phyloP scores from a whole-genome alignment of 106 monocot species.

The Dactylorhiza incarnata region DNA sequence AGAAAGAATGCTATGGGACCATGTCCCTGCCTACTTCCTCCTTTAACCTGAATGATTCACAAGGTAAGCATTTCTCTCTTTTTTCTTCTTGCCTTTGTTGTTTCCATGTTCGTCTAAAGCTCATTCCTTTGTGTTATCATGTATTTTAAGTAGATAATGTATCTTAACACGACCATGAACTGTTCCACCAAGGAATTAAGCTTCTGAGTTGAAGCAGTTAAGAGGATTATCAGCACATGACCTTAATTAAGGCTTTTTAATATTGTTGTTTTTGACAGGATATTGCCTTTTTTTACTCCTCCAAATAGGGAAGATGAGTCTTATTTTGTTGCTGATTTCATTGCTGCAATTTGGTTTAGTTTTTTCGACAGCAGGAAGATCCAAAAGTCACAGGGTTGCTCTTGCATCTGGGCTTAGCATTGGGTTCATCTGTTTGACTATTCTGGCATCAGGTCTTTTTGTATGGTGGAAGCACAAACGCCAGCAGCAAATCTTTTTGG shows the following conservation, averaged over 20 bases:
- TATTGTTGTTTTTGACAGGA: no score
- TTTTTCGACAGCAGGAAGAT: constrained; percentile 15
- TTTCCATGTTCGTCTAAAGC: neutral
- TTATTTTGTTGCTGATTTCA: neutral
- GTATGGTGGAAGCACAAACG: constrained; percentile 33
- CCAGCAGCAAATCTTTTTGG: constrained; percentile 31
- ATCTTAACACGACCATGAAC: neutral
- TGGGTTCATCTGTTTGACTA: constrained; percentile 15
- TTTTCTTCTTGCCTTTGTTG: neutral
- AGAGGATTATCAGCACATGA: no score
- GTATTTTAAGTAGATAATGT: neutral
- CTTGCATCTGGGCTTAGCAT: constrained; percentile 28
- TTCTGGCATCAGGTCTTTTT: constrained; percentile 13
- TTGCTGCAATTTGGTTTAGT: constrained; percentile 5
- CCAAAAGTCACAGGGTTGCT: constrained; percentile 22
- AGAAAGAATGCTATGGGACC: constrained; percentile 27
- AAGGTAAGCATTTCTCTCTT: constrained; percentile 9
- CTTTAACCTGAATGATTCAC: constrained; percentile 22
- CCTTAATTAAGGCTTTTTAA: no score
- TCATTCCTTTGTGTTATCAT: neutral
- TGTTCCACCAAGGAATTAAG: neutral
- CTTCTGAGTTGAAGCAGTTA: no score
- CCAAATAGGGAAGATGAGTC: neutral
- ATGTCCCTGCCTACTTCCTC: constrained; percentile 11
- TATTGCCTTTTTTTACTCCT: neutral